phyloP scores from a whole-genome alignment of 2,329 filamentous ascomycete genomes.

The Helotiales sp. region DNA sequence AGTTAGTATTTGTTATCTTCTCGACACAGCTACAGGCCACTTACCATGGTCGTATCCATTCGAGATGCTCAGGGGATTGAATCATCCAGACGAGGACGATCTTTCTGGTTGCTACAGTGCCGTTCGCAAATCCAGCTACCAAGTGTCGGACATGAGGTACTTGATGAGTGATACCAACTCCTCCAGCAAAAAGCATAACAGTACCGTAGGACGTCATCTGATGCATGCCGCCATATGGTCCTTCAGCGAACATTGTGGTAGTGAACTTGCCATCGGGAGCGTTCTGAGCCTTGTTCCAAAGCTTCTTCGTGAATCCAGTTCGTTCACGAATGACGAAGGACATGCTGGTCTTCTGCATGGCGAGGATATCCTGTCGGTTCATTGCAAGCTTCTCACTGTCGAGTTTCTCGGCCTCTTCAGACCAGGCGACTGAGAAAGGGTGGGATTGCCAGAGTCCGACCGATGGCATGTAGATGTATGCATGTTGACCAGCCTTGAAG shows the following conservation, averaged over 20 bases:
- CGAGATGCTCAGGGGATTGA: conserved; percentile 75
- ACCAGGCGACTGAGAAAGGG: conserved; percentile 79
- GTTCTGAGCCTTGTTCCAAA: conserved; percentile 68
- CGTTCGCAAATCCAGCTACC: conserved; percentile 65
- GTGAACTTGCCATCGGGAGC: conserved; percentile 59
- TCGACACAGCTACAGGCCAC: too few species aligned
- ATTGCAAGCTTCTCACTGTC: conserved; percentile 57
- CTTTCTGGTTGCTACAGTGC: conserved; percentile 69
- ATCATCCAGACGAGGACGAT: conserved; percentile 78
- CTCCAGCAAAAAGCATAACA: conserved; percentile 76
- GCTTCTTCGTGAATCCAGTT: conserved; percentile 69
- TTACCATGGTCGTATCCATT: conserved; percentile 83
- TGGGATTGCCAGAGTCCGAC: conserved; percentile 75
- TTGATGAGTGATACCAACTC: conserved; percentile 79
- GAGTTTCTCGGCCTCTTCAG: conserved; percentile 59
- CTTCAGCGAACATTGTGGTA: conserved; percentile 69
- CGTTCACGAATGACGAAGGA: conserved; percentile 73
- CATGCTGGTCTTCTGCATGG: conserved; percentile 63
- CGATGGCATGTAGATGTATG: conserved; percentile 75
- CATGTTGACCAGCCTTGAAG: conserved; percentile 74
- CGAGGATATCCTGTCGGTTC: conserved; percentile 57
- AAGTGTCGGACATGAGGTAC: conserved; percentile 74
- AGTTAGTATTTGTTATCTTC: too few species aligned
- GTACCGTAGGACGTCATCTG: conserved; percentile 71
- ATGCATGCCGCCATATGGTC: conserved; percentile 72